Conservation (phyloP, 495 filamentous ascomycete genomes). For the Aspergillus diversus region DNA sequence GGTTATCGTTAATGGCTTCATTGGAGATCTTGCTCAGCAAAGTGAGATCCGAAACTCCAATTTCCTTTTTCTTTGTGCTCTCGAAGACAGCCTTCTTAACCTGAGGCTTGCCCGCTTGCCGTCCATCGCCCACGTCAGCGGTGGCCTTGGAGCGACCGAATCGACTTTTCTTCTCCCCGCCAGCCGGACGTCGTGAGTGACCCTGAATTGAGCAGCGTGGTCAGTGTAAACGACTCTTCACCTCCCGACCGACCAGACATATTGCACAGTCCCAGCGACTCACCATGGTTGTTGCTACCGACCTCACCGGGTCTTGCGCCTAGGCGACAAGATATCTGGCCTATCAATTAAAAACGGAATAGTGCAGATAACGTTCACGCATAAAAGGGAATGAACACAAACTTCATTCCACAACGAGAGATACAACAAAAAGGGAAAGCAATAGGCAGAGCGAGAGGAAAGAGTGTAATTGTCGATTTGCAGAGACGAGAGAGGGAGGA, state of each 20-base stretch:
- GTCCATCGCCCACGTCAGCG: constrained; percentile 51
- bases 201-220: constrained; percentile 37
- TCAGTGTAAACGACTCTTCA: constrained; percentile 10
- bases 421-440: constrained; percentile 22
- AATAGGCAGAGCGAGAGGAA: constrained; percentile 17
- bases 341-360: constrained; percentile 30
- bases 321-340: constrained; percentile 38
- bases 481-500: constrained; percentile 12
- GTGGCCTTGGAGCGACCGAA: constrained; percentile 54
- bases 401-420: constrained; percentile 24
- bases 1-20: constrained; percentile 98
- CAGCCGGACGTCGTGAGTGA: constrained; percentile 53
- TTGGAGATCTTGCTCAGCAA: constrained; percentile 98
- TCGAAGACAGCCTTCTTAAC: constrained; percentile 96
- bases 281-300: constrained; percentile 40
- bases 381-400: constrained; percentile 22
- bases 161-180: constrained; percentile 54
- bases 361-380: constrained; percentile 18
- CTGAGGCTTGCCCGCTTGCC: constrained; percentile 60
- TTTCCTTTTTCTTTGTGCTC: constrained; percentile 97
- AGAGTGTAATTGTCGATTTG: constrained; percentile 11
- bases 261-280: constrained; percentile 18
- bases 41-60: constrained; percentile 96
- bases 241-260: not conserved
- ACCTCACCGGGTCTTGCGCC: constrained; percentile 37